A percentile compares a stretch with the other conserved stretches of the same genome.
Conservation (phyloP, 805 yeast species). For the Vanderwaltozyma tropicalis region DNA sequence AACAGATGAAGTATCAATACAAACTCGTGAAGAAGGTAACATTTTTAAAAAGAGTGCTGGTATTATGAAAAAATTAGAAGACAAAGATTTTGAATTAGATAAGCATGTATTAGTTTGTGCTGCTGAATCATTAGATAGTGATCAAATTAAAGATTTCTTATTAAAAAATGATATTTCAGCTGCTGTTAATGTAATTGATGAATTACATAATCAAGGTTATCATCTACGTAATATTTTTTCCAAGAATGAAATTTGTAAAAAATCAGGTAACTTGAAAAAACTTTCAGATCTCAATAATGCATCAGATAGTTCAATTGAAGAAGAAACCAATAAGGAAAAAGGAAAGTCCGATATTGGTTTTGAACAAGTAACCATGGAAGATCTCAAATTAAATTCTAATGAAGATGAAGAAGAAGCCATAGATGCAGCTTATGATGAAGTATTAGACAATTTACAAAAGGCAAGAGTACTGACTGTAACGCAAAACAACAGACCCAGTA, state of each 20-base stretch:
- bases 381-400: not conserved
- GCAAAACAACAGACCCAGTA: not conserved
- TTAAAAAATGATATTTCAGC: constrained; percentile 30
- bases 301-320: not conserved
- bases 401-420: constrained; percentile 22
- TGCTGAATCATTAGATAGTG: constrained; percentile 27
- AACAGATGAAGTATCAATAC: constrained; percentile 7
- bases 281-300: constrained; percentile 2
- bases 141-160: constrained; percentile 27
- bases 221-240: constrained; percentile 27
- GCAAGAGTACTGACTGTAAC: constrained; percentile 13
- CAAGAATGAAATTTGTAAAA: constrained; percentile 7
- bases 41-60: constrained; percentile 16
- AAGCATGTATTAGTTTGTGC: constrained; percentile 21
- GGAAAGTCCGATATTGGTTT: not conserved
- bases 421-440: constrained; percentile 32
- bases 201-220: constrained; percentile 32
- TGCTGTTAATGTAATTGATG: constrained; percentile 29
- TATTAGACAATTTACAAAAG: constrained; percentile 31
- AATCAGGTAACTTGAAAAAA: not conserved
- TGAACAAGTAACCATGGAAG: not conserved
- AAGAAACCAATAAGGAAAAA: not conserved
- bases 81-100: constrained; percentile 7
- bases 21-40: constrained; percentile 9
- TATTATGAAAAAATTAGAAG: constrained; percentile 8